Percentiles rank a stretch among this genome's conserved stretches.
These are phyloP conservation scores for Orbilia javanica DNA, from an alignment of 2,329 filamentous ascomycete genomes.

Conservation along the genomic window DNA sequence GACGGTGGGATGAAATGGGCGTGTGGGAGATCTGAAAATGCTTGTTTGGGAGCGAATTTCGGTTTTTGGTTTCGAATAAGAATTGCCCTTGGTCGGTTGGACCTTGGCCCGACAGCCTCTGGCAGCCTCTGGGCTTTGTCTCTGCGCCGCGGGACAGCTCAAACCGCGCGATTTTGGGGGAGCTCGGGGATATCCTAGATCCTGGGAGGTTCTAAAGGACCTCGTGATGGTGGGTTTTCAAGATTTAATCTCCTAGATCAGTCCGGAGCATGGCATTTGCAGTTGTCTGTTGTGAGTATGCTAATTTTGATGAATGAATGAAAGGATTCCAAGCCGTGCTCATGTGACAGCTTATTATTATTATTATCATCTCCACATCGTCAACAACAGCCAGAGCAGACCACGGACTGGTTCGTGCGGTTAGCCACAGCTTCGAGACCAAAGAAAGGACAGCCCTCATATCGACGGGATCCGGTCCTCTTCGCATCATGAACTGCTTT, in stretches of 20 bases:
- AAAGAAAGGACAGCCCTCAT: not conserved
- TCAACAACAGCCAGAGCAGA: not conserved
- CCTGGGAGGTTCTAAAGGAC: not conserved
- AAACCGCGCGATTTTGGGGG: constrained; percentile 22
- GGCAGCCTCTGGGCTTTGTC: constrained; percentile 6
- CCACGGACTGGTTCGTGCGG: not conserved
- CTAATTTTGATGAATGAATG: not conserved
- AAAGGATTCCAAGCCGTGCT: not conserved
- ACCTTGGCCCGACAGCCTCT: constrained; percentile 28
- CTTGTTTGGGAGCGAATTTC: constrained; percentile 36
- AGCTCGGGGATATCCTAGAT: constrained; percentile 9
- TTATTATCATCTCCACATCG: not conserved
- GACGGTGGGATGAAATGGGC: constrained; percentile 26
- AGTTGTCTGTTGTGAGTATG: constrained; percentile 11
- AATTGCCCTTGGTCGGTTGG: constrained; percentile 24
- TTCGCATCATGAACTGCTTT: not conserved
- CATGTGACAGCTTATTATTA: not conserved
- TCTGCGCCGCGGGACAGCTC: constrained; percentile 22
- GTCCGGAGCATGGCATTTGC: constrained; percentile 13
- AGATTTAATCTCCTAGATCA: constrained; percentile 22
- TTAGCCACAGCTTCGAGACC: not conserved
- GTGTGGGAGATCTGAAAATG: constrained; percentile 48
- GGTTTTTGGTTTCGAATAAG: constrained; percentile 45
- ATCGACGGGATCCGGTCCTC: not conserved
- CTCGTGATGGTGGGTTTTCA: constrained; percentile 16